These are phyloP conservation scores for Nicotiana otophora DNA, from an alignment of 257 asterid species.

Conservation along the genomic window DNA sequence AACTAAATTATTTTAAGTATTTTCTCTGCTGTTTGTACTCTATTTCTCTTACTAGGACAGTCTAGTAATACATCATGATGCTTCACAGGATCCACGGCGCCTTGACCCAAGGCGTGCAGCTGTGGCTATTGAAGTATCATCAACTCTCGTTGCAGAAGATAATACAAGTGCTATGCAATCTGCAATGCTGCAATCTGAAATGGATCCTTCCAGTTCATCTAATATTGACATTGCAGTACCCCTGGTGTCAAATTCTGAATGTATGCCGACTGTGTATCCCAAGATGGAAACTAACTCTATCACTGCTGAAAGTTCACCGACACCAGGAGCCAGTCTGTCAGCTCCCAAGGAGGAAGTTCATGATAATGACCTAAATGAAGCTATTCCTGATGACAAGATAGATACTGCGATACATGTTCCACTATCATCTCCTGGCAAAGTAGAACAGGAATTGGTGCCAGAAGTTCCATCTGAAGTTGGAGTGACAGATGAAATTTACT, in stretches of 20 bases:
- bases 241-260: conserved; percentile 32
- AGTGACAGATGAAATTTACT: conserved; percentile 60
- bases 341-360: conserved; percentile 33
- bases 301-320: conserved; percentile 29
- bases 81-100: conserved; percentile 93
- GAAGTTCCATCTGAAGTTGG: conserved; percentile 33
- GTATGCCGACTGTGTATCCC: conserved; percentile 30
- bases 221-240: conserved; percentile 29
- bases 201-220: conserved; percentile 38
- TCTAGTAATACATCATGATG: conserved; percentile 11
- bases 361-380: conserved; percentile 34
- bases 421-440: conserved; percentile 34
- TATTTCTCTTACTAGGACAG: conserved; percentile 4
- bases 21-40: neutral
- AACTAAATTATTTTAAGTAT: neutral
- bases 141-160: conserved; percentile 46
- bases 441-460: conserved; percentile 33
- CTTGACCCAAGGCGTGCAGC: conserved; percentile 80
- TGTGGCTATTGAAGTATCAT: conserved; percentile 49
- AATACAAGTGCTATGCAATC: conserved; percentile 34
- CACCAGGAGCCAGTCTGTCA: conserved; percentile 27
- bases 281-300: conserved; percentile 37
- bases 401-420: conserved; percentile 30
- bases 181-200: conserved; percentile 37
- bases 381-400: conserved; percentile 32